Base-by-base conservation (phyloP, 129 eudicot genomes). In the Rutidosis leptorrhynchoides region DNA sequence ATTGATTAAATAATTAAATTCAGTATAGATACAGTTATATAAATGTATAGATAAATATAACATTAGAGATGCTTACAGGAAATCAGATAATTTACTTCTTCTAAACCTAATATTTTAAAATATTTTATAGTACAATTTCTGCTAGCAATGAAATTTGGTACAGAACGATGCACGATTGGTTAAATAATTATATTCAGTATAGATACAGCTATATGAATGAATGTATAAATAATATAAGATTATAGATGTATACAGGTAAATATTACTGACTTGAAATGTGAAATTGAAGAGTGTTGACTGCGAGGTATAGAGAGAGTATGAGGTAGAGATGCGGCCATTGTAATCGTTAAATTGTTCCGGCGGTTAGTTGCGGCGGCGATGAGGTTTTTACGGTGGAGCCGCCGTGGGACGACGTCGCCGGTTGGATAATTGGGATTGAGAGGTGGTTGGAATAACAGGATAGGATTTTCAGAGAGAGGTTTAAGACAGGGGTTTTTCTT, bases 291-390 rank as follows among this genome's bases (percentile, higher is more conserved):
- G 52, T 65, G 58, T 17, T 35, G 70, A 5, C 78, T 77, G 6
- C 78, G 78, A 78, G 82, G 77, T 51, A 72, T 51, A 52, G 82
- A 15, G 66, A 78, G 70, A 66, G 68, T 60, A 55, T 78, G 82
- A 35, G 78, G 74, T 59, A 78, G 74, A 23, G 82, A 72, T 43
- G 77, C 73, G 52, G 82, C 74, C 82, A 78, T 78, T 70, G 22
- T 19, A 12, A 2, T 30, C 21, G 11, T 37, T 57, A 15, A 15
- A 57, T 23, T 45, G 43, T 12, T 54, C 64, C 7, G 20, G 17
- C 64, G 46, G 64, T 63, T 28, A 25, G 48, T 54, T 54, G 26
- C 58, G 58, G 60, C 15, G 62, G 22, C n/a, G 67, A 45, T 3
- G 65, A 33, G 42, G 48, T 1, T 71, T 14, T 48, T 43, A 48